These are phyloP conservation scores for Helichrysum umbraculigerum DNA, from an alignment of 129 eudicot genomes.

Conservation along the genomic window DNA sequence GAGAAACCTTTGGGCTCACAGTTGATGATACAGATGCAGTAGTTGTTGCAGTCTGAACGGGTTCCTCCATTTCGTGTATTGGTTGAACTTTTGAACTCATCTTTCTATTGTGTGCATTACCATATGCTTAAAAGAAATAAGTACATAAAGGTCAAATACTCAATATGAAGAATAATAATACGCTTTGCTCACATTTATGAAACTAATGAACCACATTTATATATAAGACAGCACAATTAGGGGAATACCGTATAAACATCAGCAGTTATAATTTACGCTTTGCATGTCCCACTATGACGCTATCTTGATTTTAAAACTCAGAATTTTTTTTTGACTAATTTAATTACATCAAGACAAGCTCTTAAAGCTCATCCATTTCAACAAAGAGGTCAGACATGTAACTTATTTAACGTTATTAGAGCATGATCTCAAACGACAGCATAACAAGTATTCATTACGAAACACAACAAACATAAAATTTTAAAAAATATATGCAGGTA, in stretches of 20 bases:
- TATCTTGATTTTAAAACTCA: neutral
- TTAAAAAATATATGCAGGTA: neutral
- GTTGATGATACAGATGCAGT: constrained; percentile 54
- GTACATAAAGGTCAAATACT: constrained; percentile 14
- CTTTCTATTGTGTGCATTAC: constrained; percentile 28
- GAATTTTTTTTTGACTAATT: too few species aligned
- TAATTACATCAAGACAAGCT: neutral
- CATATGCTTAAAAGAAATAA: constrained; percentile 21
- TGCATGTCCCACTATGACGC: neutral
- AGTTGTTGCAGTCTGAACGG: constrained; percentile 40
- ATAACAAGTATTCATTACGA: neutral
- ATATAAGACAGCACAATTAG: neutral
- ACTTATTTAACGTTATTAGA: neutral
- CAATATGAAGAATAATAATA: neutral
- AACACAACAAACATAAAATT: neutral
- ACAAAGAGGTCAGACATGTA: neutral
- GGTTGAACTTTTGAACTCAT: constrained; percentile 68
- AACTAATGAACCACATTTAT: neutral
- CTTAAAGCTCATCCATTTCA: neutral
- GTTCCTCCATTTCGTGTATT: constrained; percentile 38
- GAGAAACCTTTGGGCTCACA: constrained; percentile 54
- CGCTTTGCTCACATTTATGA: neutral
- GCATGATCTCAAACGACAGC: neutral
- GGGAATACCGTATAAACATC: neutral
- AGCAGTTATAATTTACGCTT: neutral